phyloP scores from a whole-genome alignment of 2,329 filamentous ascomycete genomes.

The Zopfia rhizophila region DNA sequence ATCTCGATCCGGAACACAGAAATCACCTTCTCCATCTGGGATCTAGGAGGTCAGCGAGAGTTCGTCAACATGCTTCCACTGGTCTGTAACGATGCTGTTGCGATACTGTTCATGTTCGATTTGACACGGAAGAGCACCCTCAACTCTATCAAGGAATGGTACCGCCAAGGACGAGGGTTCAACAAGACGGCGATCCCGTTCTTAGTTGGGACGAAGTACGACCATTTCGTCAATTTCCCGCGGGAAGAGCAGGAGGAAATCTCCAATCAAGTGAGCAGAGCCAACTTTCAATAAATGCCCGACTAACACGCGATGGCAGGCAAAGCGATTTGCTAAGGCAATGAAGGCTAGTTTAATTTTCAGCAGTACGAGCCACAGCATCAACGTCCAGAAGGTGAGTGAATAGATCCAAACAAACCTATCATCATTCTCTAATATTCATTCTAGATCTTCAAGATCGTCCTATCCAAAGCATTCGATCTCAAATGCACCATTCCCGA shows the following conservation, averaged over 20 bases:
- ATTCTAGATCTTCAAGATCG: slow-evolving; percentile 99
- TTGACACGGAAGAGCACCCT: slow-evolving; percentile 96
- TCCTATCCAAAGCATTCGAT: slow-evolving; percentile 97
- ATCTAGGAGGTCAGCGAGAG: slow-evolving; percentile 95
- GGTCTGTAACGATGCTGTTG: slow-evolving; percentile 99
- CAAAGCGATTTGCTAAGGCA: slow-evolving; percentile 93
- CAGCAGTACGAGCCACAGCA: slow-evolving; percentile 98
- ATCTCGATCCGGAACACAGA: slow-evolving; percentile 99
- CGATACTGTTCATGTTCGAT: slow-evolving; percentile 99
- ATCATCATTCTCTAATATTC: neutral
- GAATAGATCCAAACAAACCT: neutral
- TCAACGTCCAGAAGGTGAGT: slow-evolving; percentile 97
- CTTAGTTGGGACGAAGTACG: slow-evolving; percentile 96
- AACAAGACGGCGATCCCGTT: slow-evolving; percentile 99
- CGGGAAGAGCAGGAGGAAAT: slow-evolving; percentile 98
- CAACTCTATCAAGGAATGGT: slow-evolving; percentile 99
- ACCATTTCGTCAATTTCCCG: slow-evolving; percentile 99
- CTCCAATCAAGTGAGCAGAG: slow-evolving; percentile 80
- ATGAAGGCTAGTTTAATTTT: slow-evolving; percentile 99
- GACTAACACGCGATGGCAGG: slow-evolving; percentile 63
- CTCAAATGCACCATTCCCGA: slow-evolving; percentile 99
- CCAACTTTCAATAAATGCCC: neutral
- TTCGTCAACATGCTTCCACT: slow-evolving; percentile 99
- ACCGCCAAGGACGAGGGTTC: slow-evolving; percentile 95
- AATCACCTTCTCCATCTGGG: slow-evolving; percentile 99